Evolutionary conservation across 805 yeast genomes (phyloP), one percentile per base, ranked within the genome.

Genomic region (Dipodascus geniculatus): DNA sequence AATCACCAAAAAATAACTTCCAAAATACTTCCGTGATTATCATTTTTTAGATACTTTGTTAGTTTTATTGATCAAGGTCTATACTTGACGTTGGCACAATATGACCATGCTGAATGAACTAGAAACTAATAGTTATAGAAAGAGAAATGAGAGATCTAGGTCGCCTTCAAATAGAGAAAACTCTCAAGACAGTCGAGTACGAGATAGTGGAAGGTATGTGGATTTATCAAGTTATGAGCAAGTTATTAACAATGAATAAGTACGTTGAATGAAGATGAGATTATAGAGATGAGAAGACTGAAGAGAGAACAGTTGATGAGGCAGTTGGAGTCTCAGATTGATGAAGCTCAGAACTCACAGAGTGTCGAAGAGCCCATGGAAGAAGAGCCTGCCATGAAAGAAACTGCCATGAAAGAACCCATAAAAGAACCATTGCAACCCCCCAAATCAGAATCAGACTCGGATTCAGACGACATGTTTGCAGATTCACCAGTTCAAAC

Each of bases 391-490:
- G n/a, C n/a, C n/a, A n/a, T n/a, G n/a, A n/a, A n/a, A n/a, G n/a
- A n/a, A n/a, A n/a, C n/a, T n/a, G n/a, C n/a, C n/a, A n/a, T n/a
- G n/a, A n/a, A n/a, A n/a, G n/a, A n/a, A n/a, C n/a, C n/a, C n/a
- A n/a, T n/a, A n/a, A n/a, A n/a, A n/a, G n/a, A n/a, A n/a, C n/a
- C n/a, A n/a, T n/a, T n/a, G n/a, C n/a, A n/a, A n/a, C n/a, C n/a
- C n/a, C 33, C 6, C 33, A 28, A 28, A 28, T 28, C 33, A 28
- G 33, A 28, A 4, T 38, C 51, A 35, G 57, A 23, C 20, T 53
- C 49, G 42, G 55, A 24, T n/a, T 42, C 53, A 20, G 51, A 48
- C 19, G 61, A 57, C 28, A 59, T 57, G 55, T 56, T 59, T 53
- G 58, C 57, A 16, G 53, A 44, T 22, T 24, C 60, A 8, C 50